These are phyloP conservation scores for Neofusicoccum sp. DNA, from an alignment of 2,329 filamentous ascomycete species.

Conservation along the genomic window DNA sequence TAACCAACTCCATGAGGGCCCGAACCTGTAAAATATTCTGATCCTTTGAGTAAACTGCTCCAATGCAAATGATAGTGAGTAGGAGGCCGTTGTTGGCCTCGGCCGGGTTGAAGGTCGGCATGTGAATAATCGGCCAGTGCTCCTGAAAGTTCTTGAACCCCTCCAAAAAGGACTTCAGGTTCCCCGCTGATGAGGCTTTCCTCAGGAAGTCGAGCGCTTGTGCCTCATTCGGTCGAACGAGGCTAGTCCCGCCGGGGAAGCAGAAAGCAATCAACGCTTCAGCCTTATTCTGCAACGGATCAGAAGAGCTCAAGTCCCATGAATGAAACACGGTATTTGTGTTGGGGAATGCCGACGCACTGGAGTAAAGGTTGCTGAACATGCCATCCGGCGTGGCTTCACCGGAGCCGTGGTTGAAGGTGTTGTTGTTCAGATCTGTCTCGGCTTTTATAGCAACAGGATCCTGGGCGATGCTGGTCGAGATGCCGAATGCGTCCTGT, in stretches of 20 bases:
- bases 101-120: slow-evolving; percentile 67
- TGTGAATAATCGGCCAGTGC: slow-evolving; percentile 71
- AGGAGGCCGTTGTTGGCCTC: slow-evolving; percentile 66
- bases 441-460: slow-evolving; percentile 45
- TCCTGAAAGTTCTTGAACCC: slow-evolving; percentile 71
- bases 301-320: slow-evolving; percentile 43
- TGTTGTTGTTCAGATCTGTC: slow-evolving; percentile 40
- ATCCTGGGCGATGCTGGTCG: slow-evolving; percentile 47
- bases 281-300: slow-evolving; percentile 48
- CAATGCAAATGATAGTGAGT: slow-evolving; percentile 69
- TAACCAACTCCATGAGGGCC: slow-evolving; percentile 65
- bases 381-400: slow-evolving; percentile 48
- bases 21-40: slow-evolving; percentile 61
- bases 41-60: slow-evolving; percentile 70
- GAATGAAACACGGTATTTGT: slow-evolving; percentile 36
- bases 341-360: slow-evolving; percentile 43
- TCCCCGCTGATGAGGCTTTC: slow-evolving; percentile 62
- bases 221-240: slow-evolving; percentile 28
- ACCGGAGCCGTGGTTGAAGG: slow-evolving; percentile 38
- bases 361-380: slow-evolving; percentile 50
- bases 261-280: slow-evolving; percentile 49
- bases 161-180: slow-evolving; percentile 68
- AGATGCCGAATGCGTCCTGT: slow-evolving; percentile 47
- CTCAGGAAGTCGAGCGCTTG: slow-evolving; percentile 54
- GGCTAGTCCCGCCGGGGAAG: slow-evolving; percentile 40